Evolutionary conservation across 1,284 basidiomycete genomes (phyloP).

Genomic region (Cryptococcus sp.): DNA sequence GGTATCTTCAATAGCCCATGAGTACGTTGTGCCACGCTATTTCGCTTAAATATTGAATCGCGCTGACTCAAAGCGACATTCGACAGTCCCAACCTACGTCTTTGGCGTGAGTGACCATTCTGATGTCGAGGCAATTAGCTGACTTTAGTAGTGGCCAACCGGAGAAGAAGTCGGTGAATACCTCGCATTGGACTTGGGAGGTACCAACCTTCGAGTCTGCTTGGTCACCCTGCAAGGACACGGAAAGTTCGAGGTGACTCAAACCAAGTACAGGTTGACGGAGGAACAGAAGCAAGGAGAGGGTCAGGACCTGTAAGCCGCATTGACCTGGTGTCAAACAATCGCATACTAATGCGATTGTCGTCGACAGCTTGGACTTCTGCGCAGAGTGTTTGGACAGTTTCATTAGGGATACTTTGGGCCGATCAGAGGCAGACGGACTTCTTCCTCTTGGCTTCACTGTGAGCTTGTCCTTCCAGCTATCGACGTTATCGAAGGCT

Average conservation of each 20-base stretch:
- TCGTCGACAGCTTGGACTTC: constrained; percentile 73
- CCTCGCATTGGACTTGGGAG: constrained; percentile 92
- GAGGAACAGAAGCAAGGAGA: constrained; percentile 99
- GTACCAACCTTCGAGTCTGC: constrained; percentile 96
- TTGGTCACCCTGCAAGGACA: constrained; percentile 87
- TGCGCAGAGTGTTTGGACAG: constrained; percentile 91
- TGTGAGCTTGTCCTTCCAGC: constrained; percentile 58
- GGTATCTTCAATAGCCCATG: constrained; percentile 46
- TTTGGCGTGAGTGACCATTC: constrained; percentile 64
- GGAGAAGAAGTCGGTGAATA: constrained; percentile 88
- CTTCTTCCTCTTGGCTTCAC: constrained; percentile 89
- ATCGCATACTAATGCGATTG: neutral
- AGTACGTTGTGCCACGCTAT: constrained; percentile 25
- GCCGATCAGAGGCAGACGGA: constrained; percentile 67
- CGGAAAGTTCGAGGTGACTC: constrained; percentile 96
- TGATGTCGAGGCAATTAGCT: constrained; percentile 1
- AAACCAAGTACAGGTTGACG: constrained; percentile 93
- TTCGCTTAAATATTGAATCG: neutral
- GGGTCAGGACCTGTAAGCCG: constrained; percentile 69
- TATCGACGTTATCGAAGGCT: neutral
- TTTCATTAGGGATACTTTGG: constrained; percentile 71
- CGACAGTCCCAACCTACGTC: constrained; percentile 89
- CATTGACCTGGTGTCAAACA: neutral
- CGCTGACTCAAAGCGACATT: neutral
- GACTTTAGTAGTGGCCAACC: constrained; percentile 70